A percentile compares a stretch with the other conserved stretches of the same genome.
Evolutionary conservation across 2,329 filamentous ascomycete genomes (phyloP).

Genomic region (Fusarium sp.): DNA sequence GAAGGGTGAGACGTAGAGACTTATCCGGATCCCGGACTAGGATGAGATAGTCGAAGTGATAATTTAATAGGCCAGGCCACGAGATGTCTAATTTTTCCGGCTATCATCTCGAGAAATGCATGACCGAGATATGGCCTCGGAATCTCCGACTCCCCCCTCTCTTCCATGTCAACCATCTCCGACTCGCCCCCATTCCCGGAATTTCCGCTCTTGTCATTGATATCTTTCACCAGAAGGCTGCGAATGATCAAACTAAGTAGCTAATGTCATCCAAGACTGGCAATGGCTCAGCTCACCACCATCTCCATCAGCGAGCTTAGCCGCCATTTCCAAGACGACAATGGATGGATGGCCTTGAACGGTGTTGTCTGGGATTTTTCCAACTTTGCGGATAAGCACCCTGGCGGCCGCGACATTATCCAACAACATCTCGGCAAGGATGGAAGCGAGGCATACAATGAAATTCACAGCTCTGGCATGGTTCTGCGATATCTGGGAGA

Average conservation of each 20-base stretch:
- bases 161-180: neutral
- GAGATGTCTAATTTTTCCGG: neutral
- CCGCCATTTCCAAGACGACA: neutral
- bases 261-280: neutral
- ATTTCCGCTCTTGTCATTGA: neutral
- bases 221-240: neutral
- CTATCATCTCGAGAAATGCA: neutral
- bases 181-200: neutral
- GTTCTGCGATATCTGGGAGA: neutral
- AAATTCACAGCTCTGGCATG: neutral
- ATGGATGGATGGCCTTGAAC: neutral
- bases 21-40: too few relatives aligned
- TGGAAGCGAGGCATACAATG: neutral
- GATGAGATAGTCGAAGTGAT: neutral
- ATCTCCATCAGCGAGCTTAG: neutral
- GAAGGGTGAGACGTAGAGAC: too few relatives aligned
- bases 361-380: neutral
- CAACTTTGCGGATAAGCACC: neutral
- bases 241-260: neutral
- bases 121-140: neutral
- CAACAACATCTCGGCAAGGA: neutral
- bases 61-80: neutral
- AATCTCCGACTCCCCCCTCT: neutral
- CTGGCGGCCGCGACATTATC: neutral
- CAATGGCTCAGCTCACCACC: neutral